Evolutionary conservation across 768 basidiomycete species (phyloP), one percentile per base, ranked within the genome.

Genomic region (Macrocybe gigantea): DNA sequence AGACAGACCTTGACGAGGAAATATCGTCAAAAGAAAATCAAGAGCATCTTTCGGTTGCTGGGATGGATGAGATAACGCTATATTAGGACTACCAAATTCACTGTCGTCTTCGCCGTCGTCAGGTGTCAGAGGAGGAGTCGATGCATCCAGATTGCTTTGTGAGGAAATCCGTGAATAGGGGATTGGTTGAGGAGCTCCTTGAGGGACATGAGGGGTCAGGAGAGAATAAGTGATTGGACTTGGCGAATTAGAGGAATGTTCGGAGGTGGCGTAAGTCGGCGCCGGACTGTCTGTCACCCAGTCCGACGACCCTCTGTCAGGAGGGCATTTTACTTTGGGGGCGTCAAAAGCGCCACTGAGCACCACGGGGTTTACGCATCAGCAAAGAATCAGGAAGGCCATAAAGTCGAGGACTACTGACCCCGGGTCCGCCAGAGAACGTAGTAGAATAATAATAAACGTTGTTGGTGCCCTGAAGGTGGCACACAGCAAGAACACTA

Each of bases 221-320:
- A 59, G 48, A 45, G 60, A 54, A 58, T 53, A 41, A 11, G 48
- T 45, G 33, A 38, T n/a, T 49, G 33, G 37, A 50, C 54, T 44
- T 39, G 69, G 65, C 60, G 69, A 67, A 50, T 67, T 67, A 55
- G 64, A 61, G 59, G 64, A 63, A 58, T 72, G 68, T 56, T 22
- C 4, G 2, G 71, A 65, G 66, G 69, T 66, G 61, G 78, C 72
- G 59, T 73, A 67, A 52, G 65, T 68, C 63, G 74, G 72, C 89
- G 88, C 79, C 83, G 79, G 78, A 73, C 82, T 78, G 87, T 79
- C 90, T 93, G 85, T 93, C 90, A 93, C 90, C 80, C 88, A 84
- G 78, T 79, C 82, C 76, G 81, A 83, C 88, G 90, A 93, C 90
- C 90, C 90, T 86, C 90, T 63, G 64, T 88, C 84, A 59, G 88